Percentiles rank a stretch among this genome's conserved stretches.
Evolutionary conservation across 2,329 filamentous ascomycete species (phyloP).

Genomic region (Microascus cirrosus): DNA sequence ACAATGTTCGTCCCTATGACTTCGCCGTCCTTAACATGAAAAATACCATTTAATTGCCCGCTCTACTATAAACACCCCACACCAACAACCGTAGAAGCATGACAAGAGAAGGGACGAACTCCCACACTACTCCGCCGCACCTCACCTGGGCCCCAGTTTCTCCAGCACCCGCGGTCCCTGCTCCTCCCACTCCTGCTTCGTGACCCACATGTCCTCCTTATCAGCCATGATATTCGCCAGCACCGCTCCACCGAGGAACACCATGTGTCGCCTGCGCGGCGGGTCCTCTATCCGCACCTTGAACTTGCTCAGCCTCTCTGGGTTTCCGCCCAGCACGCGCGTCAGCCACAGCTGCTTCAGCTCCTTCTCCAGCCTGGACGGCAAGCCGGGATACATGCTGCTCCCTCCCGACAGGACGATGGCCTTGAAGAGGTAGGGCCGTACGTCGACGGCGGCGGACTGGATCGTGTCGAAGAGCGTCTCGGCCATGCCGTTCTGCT

Average conservation of each 20-base stretch:
- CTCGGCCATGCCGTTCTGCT: constrained; percentile 92
- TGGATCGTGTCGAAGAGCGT: constrained; percentile 99
- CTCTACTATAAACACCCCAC: not conserved
- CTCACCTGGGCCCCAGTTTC: constrained; percentile 81
- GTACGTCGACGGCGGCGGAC: constrained; percentile 86
- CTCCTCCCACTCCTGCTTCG: constrained; percentile 93
- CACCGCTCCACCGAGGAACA: constrained; percentile 95
- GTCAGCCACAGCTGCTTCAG: constrained; percentile 98
- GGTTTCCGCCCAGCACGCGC: constrained; percentile 78
- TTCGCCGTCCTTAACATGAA: not conserved
- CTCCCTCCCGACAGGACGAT: constrained; percentile 93
- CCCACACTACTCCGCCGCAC: not conserved
- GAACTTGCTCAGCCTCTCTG: constrained; percentile 94
- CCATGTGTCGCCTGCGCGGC: constrained; percentile 92
- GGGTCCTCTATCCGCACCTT: constrained; percentile 99
- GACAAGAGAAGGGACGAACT: not conserved
- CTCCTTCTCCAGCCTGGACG: constrained; percentile 93
- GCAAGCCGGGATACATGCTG: constrained; percentile 97
- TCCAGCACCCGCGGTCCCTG: constrained; percentile 75
- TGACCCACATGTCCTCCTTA: constrained; percentile 98
- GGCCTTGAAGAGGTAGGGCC: constrained; percentile 89
- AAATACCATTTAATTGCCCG: not conserved
- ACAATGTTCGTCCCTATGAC: not conserved
- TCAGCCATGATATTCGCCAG: constrained; percentile 98
- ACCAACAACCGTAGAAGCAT: not conserved